These are phyloP conservation scores for Nannizzia gypsea DNA, from an alignment of 2,329 filamentous ascomycete genomes.

Conservation along the genomic window DNA sequence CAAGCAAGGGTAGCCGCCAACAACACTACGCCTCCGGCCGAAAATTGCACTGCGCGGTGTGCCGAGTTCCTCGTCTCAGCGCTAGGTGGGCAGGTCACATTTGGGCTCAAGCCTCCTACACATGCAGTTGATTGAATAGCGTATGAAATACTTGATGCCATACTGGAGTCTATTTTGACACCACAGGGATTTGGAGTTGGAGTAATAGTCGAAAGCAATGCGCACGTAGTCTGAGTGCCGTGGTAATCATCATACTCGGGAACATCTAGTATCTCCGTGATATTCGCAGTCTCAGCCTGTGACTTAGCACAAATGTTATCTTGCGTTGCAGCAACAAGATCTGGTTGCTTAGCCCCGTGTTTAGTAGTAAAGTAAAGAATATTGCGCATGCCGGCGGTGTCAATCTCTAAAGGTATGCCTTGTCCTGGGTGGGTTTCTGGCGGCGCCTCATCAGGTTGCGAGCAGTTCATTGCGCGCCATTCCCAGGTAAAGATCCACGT, in stretches of 20 bases:
- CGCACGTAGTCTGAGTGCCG: background rate
- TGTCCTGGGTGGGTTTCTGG: background rate
- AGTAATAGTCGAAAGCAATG: background rate
- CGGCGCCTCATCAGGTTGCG: background rate
- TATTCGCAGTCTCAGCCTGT: background rate
- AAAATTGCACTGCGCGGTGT: background rate
- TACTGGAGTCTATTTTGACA: background rate
- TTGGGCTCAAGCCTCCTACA: background rate
- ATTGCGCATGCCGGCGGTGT: background rate
- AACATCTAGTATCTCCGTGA: background rate
- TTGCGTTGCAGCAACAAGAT: background rate
- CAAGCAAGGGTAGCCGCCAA: background rate
- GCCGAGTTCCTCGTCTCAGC: background rate
- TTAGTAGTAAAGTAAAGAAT: background rate
- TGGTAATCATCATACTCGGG: background rate
- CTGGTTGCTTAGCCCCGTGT: background rate
- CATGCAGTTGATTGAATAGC: constrained; percentile 4
- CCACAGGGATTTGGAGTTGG: constrained; percentile 6
- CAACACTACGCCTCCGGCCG: background rate
- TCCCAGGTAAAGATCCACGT: background rate
- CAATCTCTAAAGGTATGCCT: background rate
- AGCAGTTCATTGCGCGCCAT: background rate
- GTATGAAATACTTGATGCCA: constrained; percentile 1
- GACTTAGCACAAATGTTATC: background rate
- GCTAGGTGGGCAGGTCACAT: background rate